These are phyloP conservation scores for Myochromella boudieri DNA, from an alignment of 768 basidiomycete genomes.

Conservation along the genomic window DNA sequence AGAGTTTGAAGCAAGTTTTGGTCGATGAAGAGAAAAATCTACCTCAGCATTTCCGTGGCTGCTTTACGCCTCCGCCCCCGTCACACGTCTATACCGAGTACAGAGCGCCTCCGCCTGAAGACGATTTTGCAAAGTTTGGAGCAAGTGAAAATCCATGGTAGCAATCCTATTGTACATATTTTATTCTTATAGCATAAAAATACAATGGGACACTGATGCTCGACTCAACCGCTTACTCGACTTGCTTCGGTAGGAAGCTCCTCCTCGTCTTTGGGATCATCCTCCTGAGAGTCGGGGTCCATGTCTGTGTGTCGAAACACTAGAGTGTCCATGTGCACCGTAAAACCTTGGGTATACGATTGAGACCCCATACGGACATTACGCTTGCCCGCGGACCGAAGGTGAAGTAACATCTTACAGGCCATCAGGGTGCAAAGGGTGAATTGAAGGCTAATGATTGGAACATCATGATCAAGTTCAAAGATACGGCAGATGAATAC, in stretches of 20 bases:
- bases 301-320: not conserved
- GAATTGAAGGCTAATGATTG: not conserved
- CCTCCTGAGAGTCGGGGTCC: not conserved
- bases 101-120: too few species aligned
- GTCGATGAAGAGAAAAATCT: conserved; percentile 6
- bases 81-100: too few species aligned
- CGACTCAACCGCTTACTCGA: too few species aligned
- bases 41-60: conserved; percentile 16
- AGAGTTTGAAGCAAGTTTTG: conserved; percentile 16
- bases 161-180: too few species aligned
- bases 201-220: too few species aligned
- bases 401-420: conserved; percentile 5
- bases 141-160: too few species aligned
- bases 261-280: too few species aligned
- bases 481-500: not conserved
- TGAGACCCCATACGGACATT: not conserved
- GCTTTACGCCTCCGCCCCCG: too few species aligned
- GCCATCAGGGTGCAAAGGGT: not conserved
- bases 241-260: too few species aligned
- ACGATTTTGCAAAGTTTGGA: too few species aligned
- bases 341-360: not conserved
- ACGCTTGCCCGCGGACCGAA: not conserved
- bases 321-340: conserved; percentile 2
- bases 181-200: too few species aligned
- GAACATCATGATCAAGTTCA: not conserved